Evolutionary conservation across 1,139 yeast species (phyloP).

Genomic region (Geotrichum aggregatum): DNA sequence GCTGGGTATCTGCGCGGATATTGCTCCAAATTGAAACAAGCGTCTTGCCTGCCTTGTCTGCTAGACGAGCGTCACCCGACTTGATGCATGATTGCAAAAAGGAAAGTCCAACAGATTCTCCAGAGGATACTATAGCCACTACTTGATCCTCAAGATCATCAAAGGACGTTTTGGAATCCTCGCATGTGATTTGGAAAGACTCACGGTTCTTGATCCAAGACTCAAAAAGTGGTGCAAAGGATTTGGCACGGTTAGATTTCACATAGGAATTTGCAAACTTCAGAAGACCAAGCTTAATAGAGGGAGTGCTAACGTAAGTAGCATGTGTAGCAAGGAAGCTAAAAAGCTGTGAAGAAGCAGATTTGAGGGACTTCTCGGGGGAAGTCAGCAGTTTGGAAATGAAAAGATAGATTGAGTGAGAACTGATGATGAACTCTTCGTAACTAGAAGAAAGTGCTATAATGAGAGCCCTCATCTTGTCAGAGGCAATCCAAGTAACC

Average conservation of each 20-base stretch:
- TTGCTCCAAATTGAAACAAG: constrained; percentile 52
- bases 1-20: constrained; percentile 55
- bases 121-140: constrained; percentile 54
- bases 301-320: constrained; percentile 44
- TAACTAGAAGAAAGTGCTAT: constrained; percentile 40
- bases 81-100: constrained; percentile 53
- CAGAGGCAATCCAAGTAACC: constrained; percentile 54
- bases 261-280: constrained; percentile 40
- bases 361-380: constrained; percentile 20
- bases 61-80: constrained; percentile 49
- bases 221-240: constrained; percentile 35
- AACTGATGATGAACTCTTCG: constrained; percentile 47
- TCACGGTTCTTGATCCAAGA: constrained; percentile 45
- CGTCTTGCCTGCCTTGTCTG: constrained; percentile 50
- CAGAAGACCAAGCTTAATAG: constrained; percentile 45
- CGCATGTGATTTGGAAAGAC: constrained; percentile 46
- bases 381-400: constrained; percentile 32
- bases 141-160: constrained; percentile 53
- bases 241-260: constrained; percentile 30
- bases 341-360: constrained; percentile 31
- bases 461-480: constrained; percentile 54
- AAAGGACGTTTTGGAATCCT: constrained; percentile 48
- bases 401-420: constrained; percentile 41
- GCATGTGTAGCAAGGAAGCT: constrained; percentile 53
- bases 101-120: constrained; percentile 55